Conservation (phyloP, 140 eudicot genomes). For the Senecio squalidus region DNA sequence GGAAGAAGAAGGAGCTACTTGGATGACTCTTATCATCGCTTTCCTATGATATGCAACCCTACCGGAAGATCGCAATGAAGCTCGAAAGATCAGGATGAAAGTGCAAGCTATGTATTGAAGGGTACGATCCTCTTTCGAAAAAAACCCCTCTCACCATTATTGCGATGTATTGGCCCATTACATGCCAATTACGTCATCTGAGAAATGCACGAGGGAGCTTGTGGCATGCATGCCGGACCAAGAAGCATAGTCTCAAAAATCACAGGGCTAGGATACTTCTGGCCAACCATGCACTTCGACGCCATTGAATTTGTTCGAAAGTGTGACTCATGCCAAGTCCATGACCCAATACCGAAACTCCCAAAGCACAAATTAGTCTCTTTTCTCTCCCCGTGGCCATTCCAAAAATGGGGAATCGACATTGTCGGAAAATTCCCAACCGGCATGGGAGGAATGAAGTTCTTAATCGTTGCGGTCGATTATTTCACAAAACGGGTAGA, state of each 20-base stretch:
- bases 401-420: not conserved
- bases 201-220: not conserved
- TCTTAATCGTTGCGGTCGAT: not conserved
- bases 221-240: too few relatives aligned
- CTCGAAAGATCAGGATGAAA: not conserved
- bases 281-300: too few relatives aligned
- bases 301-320: not conserved
- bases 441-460: not conserved
- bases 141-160: not conserved
- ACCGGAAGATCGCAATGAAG: not conserved
- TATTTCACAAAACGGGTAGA: too few relatives aligned
- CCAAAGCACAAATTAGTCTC: not conserved
- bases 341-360: not conserved
- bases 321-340: too few relatives aligned
- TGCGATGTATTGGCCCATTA: too few relatives aligned
- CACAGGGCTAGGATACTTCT: too few relatives aligned
- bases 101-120: not conserved
- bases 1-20: not conserved
- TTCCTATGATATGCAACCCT: not conserved
- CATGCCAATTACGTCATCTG: too few relatives aligned
- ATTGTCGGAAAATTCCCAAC: not conserved
- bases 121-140: too few relatives aligned
- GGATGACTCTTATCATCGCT: not conserved
- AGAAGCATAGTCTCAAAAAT: too few relatives aligned
- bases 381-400: not conserved